These are phyloP conservation scores for Thraustotheca clavata DNA, from an alignment of 352 stramenopile genomes.

Conservation along the genomic window DNA sequence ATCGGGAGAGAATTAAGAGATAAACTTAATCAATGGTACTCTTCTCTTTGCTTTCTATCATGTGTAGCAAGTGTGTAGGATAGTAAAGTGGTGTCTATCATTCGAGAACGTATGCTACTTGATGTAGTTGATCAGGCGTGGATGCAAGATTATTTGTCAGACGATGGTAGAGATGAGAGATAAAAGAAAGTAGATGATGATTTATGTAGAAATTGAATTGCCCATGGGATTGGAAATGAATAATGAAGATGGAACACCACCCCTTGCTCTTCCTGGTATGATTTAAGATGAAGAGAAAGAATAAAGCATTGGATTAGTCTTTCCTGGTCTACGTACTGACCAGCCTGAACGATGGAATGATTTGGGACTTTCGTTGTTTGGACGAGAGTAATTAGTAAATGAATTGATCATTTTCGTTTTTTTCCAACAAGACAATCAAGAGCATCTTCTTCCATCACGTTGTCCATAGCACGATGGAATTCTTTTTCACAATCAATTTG, in stretches of 20 bases:
- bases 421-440: constrained; percentile 43
- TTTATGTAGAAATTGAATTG: constrained; percentile 55
- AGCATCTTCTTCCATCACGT: constrained; percentile 41
- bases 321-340: constrained; percentile 34
- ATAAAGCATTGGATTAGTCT: background rate
- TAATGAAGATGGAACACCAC: constrained; percentile 36
- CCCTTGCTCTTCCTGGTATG: no score
- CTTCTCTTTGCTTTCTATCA: background rate
- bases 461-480: constrained; percentile 29
- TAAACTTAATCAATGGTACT: background rate
- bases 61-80: constrained; percentile 29
- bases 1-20: constrained; percentile 13
- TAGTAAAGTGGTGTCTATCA: constrained; percentile 59
- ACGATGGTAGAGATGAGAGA: constrained; percentile 59
- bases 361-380: constrained; percentile 54
- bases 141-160: constrained; percentile 69
- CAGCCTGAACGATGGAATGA: constrained; percentile 68
- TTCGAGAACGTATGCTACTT: constrained; percentile 57
- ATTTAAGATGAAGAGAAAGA: no score
- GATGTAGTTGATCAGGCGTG: constrained; percentile 78
- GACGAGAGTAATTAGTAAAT: constrained; percentile 28
- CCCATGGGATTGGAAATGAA: constrained; percentile 42
- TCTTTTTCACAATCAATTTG: constrained; percentile 28
- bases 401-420: constrained; percentile 23
- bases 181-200: no score